Evolutionary conservation across 2,329 filamentous ascomycete species (phyloP).

Genomic region (Chrysosporium queenslandicum): DNA sequence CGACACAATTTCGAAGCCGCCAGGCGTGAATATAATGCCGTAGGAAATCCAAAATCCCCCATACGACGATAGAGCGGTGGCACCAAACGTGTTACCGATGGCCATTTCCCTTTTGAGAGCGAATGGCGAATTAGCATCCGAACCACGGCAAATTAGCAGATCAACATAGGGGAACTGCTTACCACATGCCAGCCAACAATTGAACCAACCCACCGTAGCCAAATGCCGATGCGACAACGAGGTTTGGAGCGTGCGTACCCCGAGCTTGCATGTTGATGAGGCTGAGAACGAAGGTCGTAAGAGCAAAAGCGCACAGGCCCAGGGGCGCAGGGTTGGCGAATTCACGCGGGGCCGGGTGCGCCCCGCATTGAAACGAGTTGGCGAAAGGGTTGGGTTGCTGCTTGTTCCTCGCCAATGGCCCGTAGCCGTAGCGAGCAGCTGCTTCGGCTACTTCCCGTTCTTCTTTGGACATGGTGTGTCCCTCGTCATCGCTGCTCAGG

Average conservation of each 20-base stretch:
- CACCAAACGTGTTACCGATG: conserved; percentile 78
- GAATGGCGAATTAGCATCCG: too few species aligned
- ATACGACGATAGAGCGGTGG: conserved; percentile 69
- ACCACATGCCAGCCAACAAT: conserved; percentile 79
- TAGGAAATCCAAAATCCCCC: conserved; percentile 76
- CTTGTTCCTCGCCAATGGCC: conserved; percentile 42
- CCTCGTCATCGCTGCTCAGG: conserved; percentile 5
- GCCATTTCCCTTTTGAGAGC: conserved; percentile 90
- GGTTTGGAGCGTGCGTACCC: conserved; percentile 50
- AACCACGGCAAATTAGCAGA: not conserved
- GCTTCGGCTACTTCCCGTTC: conserved; percentile 37
- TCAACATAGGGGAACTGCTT: conserved; percentile 24
- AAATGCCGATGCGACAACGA: conserved; percentile 59
- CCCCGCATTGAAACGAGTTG: conserved; percentile 63
- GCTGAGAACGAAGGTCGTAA: conserved; percentile 73
- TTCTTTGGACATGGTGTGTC: conserved; percentile 33
- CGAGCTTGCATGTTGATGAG: conserved; percentile 60
- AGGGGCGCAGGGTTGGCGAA: conserved; percentile 72
- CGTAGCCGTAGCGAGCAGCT: conserved; percentile 41
- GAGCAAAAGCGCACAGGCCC: conserved; percentile 66
- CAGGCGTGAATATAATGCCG: conserved; percentile 60
- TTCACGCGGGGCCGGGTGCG: conserved; percentile 52
- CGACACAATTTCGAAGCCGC: conserved; percentile 51
- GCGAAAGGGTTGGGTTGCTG: conserved; percentile 53
- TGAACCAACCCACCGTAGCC: conserved; percentile 72